phyloP scores from a whole-genome alignment of 106 monocot species.

The Apostasia ramifera region DNA sequence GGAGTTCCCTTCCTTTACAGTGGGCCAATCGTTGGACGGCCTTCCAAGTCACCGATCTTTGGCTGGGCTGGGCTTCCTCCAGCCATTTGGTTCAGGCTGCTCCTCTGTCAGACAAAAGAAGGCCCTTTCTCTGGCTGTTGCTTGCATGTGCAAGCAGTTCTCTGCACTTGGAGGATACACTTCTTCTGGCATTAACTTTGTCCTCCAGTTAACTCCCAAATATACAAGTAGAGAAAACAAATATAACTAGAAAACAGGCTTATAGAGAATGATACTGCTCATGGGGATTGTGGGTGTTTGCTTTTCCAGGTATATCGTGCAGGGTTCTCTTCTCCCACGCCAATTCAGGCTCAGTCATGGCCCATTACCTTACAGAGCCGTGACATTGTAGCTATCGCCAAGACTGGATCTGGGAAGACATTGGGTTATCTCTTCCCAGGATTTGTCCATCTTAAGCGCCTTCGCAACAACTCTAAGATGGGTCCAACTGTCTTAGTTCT shows the following conservation, averaged over 20 bases:
- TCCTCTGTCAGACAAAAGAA: constrained; percentile 17
- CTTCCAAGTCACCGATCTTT: constrained; percentile 31
- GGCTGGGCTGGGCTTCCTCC: constrained; percentile 18
- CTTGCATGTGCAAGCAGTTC: constrained; percentile 27
- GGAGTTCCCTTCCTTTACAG: constrained; percentile 32
- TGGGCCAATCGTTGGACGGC: constrained; percentile 43
- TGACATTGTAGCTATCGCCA: constrained; percentile 91
- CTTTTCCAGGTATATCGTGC: constrained; percentile 80
- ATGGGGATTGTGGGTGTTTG: constrained; percentile 13
- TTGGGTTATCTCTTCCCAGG: constrained; percentile 88
- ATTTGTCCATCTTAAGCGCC: constrained; percentile 62
- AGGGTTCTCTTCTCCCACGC: constrained; percentile 79
- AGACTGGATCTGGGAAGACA: constrained; percentile 97
- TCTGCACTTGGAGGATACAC: constrained; percentile 19
- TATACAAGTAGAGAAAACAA: constrained; percentile 3
- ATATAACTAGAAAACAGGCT: constrained; percentile 9
- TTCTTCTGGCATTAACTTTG: constrained; percentile 30
- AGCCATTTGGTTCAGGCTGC: constrained; percentile 28
- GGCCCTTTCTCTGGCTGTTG: constrained; percentile 17
- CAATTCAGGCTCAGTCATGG: constrained; percentile 95
- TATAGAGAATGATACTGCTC: constrained; percentile 8
- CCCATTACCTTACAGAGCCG: constrained; percentile 75
- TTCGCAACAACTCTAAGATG: constrained; percentile 48
- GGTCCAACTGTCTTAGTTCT: constrained; percentile 90
- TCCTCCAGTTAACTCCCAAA: constrained; percentile 15